Evolutionary conservation across 2,329 filamentous ascomycete species (phyloP), one percentile per base, ranked within the genome.

Genomic region (Talaromyces islandicus): DNA sequence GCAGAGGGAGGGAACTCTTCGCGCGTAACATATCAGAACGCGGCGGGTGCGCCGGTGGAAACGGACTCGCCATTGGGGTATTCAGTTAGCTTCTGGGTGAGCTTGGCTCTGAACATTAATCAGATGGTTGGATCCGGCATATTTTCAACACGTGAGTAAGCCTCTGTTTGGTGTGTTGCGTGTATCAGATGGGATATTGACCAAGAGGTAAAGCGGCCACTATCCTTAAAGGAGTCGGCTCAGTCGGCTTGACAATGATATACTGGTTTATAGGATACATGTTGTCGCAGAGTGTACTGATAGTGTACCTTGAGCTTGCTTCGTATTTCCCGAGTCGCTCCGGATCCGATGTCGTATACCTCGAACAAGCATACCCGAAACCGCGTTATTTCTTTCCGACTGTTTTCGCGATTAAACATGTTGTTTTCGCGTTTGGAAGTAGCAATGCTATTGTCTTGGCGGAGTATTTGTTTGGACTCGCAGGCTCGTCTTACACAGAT

Each of bases 321-420:
- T 79, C 83, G 0, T 88, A 85, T 63, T 89, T 89, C 61, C 86
- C 86, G 0, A 88, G 83, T 66, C 82, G 87, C 7, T 87, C 83
- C 1, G 87, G 86, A 0, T 81, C 82, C 0, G 85, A 89, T 65
- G 86, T 87, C 0, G 86, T 87, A 0, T 89, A 88, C 64, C 78
- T 89, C 0, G 87, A 89, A 64, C 87, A 89, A 66, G 83, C 85
- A 0, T 90, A 82, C 63, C 86, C 86, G 0, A 78, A 84, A 1
- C 87, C 87, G 0, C 81, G 78, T 58, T 87, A 85, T 67, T 80
- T 89, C 62, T 84, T 89, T 54, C 85, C 86, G 0, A 83, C 84
- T 0, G 78, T 84, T 0, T 89, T 87, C 67, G 87, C 87, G 0
- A 81, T 88, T 2, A 84, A 87, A 67, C 80, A 81, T 0, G 84